Conservation (phyloP, 2,329 filamentous ascomycete genomes). For the Arthrobotrys entomopaga region DNA sequence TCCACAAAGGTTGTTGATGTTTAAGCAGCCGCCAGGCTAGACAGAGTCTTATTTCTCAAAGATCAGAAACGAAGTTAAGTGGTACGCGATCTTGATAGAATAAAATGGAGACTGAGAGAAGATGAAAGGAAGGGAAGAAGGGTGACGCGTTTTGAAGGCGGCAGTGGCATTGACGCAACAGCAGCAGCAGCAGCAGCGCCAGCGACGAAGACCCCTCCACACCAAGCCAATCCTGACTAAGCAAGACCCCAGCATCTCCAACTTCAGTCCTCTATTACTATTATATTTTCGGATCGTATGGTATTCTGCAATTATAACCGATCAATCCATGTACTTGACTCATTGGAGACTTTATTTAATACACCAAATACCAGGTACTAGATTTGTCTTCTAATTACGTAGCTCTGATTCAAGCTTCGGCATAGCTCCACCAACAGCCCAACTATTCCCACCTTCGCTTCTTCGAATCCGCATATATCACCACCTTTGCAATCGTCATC, state of each 20-base stretch:
- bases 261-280: too few relatives aligned
- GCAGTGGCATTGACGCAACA: background rate
- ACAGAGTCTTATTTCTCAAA: background rate
- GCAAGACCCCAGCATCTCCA: background rate
- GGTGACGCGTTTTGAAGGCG: background rate
- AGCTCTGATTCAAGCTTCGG: too few relatives aligned
- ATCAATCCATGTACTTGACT: too few relatives aligned
- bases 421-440: too few relatives aligned
- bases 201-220: background rate
- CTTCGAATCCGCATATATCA: background rate
- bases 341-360: too few relatives aligned
- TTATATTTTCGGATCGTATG: too few relatives aligned
- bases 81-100: background rate
- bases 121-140: background rate
- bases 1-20: background rate
- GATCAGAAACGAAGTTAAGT: too few relatives aligned
- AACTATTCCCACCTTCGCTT: too few relatives aligned
- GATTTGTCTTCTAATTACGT: too few relatives aligned
- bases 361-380: too few relatives aligned
- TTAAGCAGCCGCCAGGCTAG: too few relatives aligned
- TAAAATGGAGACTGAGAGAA: background rate
- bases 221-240: background rate
- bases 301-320: too few relatives aligned
- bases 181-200: background rate
- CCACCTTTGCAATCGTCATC: slow-evolving; percentile 4